phyloP scores from a whole-genome alignment of 441 rosid species.

The Erysimum cheiri region DNA sequence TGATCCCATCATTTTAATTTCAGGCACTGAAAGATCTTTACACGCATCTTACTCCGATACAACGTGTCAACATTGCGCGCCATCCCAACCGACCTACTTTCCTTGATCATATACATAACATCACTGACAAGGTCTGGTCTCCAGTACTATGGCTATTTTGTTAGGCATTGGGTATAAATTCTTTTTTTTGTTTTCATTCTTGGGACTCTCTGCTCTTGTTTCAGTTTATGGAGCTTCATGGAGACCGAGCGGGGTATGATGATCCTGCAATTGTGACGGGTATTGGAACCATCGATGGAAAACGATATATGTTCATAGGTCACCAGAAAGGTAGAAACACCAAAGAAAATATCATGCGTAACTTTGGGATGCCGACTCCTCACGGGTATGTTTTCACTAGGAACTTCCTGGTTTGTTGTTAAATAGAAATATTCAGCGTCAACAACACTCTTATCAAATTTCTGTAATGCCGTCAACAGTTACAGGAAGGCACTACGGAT shows the following conservation, averaged over 20 bases:
- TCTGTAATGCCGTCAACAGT: conserved; percentile 49
- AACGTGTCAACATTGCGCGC: conserved; percentile 91
- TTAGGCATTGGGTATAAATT: background rate
- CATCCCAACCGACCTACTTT: conserved; percentile 98
- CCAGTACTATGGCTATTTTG: conserved; percentile 8
- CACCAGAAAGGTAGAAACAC: conserved; percentile 98
- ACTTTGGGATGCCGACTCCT: conserved; percentile 99
- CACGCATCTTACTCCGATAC: conserved; percentile 82
- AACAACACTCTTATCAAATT: conserved; percentile 16
- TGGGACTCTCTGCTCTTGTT: conserved; percentile 35
- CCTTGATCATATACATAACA: conserved; percentile 90
- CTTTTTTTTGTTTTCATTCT: conserved; percentile 15
- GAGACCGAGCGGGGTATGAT: conserved; percentile 96
- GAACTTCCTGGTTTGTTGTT: conserved; percentile 15
- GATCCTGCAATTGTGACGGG: conserved; percentile 98
- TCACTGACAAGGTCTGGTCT: conserved; percentile 85
- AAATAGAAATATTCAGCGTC: conserved; percentile 22
- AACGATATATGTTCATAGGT: conserved; percentile 92
- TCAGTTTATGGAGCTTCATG: conserved; percentile 97
- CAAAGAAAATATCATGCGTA: conserved; percentile 87
- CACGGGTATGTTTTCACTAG: conserved; percentile 71
- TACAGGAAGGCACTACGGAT: conserved; percentile 93
- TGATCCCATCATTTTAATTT: conserved; percentile 16
- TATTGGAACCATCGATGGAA: conserved; percentile 86
- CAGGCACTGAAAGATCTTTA: conserved; percentile 87